A percentile compares a stretch with the other conserved stretches of the same genome.
These are phyloP conservation scores for Tulasnella sp. DNA, from an alignment of 768 basidiomycete species.

Conservation along the genomic window DNA sequence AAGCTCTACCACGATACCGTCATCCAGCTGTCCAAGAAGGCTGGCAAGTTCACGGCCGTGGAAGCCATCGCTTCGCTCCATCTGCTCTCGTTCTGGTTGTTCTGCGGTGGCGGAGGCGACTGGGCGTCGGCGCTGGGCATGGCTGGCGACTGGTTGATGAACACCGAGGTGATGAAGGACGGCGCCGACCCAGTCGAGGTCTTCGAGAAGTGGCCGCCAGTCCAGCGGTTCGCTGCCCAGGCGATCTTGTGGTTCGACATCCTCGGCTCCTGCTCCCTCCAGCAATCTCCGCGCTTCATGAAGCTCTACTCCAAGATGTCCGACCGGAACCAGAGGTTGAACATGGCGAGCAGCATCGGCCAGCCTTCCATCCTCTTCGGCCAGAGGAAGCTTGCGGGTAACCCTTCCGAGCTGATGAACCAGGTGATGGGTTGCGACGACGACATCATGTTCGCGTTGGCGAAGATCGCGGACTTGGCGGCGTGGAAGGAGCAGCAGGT, in stretches of 20 bases:
- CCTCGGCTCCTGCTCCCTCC: slow-evolving; percentile 22
- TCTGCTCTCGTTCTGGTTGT: slow-evolving; percentile 70
- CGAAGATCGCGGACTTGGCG: slow-evolving; percentile 70
- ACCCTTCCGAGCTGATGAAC: slow-evolving; percentile 28
- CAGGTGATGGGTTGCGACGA: slow-evolving; percentile 34
- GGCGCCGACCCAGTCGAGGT: slow-evolving; percentile 46
- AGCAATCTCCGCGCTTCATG: slow-evolving; percentile 62
- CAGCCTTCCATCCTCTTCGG: slow-evolving; percentile 17
- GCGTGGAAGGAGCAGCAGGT: slow-evolving; percentile 60
- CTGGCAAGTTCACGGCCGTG: slow-evolving; percentile 60
- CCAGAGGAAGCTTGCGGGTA: not conserved
- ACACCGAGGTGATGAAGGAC: slow-evolving; percentile 63
- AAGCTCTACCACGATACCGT: slow-evolving; percentile 72
- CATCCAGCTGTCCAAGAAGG: slow-evolving; percentile 63
- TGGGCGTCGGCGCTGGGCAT: slow-evolving; percentile 74
- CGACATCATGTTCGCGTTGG: slow-evolving; percentile 63
- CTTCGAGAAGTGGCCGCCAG: slow-evolving; percentile 26
- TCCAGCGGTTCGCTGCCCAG: slow-evolving; percentile 31
- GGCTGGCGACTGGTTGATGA: slow-evolving; percentile 74
- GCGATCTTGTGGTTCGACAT: slow-evolving; percentile 86
- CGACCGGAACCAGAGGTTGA: slow-evolving; percentile 44
- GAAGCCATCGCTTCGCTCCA: slow-evolving; percentile 81
- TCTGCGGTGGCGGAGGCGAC: slow-evolving; percentile 67
- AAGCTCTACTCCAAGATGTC: slow-evolving; percentile 57
- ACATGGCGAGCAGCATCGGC: not conserved